Base-by-base conservation (phyloP, 176 grass and related monocot genomes). In the Oryza longistaminata region DNA sequence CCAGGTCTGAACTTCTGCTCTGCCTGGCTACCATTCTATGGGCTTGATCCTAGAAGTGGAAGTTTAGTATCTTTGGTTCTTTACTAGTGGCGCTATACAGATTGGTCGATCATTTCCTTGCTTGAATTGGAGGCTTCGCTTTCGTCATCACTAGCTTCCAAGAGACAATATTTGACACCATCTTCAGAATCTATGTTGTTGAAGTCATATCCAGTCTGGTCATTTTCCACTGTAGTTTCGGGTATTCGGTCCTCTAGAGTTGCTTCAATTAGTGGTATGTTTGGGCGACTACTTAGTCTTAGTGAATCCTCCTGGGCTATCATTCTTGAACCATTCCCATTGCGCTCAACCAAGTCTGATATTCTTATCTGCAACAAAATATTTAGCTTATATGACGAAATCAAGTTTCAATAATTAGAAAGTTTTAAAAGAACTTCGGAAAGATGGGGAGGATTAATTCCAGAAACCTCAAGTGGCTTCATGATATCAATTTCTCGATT, bases 401-500 rank as follows among this genome's bases (percentile, higher is more conserved):
- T 85, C 50, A 22, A 80, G 12, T 49, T 3, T 19, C 43, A 83
- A 64, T 2, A 16, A 64, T 24, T 43, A 21, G 34, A 35, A 35
- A 35, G 4, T 35, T 35, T 35, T 35, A 35, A 5, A 35, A 35
- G 34, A 35, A 35, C 34, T 35, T 35, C 4, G 34, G 13, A 71
- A 25, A 33, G 15, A 9, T 45, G 61, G 27, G 6, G 22, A 72
- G 33, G 4, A 65, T 2, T 48, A 74, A 72, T 34, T 70, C n/a
- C 42, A 37, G 34, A 55, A 74, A 99, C 96, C 96, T 96, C 88
- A 88, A 96, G 83, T 71, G 96, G 92, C 77, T 92, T 86, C 91
- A 96, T 92, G 34, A 85, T 81, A 34, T 92, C 88, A 34, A 68
- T 33, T 67, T 95, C 93, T 48, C 31, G 88, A 31, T 88, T 74